Conservation (phyloP, 768 basidiomycete species). For the Amanita phalloides region DNA sequence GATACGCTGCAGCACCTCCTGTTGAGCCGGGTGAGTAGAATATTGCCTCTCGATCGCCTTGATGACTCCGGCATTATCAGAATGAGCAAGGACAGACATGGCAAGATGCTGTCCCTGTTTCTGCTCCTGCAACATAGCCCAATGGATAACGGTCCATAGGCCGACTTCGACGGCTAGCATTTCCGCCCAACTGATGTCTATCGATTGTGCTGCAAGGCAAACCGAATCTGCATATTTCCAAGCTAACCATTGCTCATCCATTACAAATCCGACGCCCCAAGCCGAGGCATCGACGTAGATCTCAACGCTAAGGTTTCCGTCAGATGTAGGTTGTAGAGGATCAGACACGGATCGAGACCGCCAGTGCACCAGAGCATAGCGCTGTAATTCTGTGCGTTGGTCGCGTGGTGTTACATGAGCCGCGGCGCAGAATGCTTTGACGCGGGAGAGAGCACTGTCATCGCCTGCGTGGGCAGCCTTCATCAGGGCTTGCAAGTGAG, state of each 20-base stretch:
- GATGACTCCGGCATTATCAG: slow-evolving; percentile 2
- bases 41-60: background rate
- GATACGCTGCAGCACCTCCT: slow-evolving; percentile 1
- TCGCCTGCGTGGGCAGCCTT: background rate
- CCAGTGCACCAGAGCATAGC: slow-evolving; percentile 1
- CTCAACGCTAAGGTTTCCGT: background rate
- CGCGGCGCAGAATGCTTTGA: background rate
- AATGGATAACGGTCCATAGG: slow-evolving; percentile 14
- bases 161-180: slow-evolving; percentile 30
- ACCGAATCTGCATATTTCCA: slow-evolving; percentile 2
- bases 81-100: background rate
- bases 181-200: slow-evolving; percentile 30
- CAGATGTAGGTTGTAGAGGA: background rate
- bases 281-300: slow-evolving; percentile 2
- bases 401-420: background rate
- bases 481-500: background rate
- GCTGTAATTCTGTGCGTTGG: slow-evolving; percentile 2
- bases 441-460: background rate
- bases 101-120: background rate
- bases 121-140: background rate
- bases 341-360: background rate
- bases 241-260: slow-evolving; percentile 1
- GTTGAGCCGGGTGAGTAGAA: background rate
- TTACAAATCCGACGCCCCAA: slow-evolving; percentile 3
- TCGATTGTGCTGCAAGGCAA: background rate